These are phyloP conservation scores for Cornus controversa DNA, from an alignment of 148 eudicot species.

Conservation along the genomic window DNA sequence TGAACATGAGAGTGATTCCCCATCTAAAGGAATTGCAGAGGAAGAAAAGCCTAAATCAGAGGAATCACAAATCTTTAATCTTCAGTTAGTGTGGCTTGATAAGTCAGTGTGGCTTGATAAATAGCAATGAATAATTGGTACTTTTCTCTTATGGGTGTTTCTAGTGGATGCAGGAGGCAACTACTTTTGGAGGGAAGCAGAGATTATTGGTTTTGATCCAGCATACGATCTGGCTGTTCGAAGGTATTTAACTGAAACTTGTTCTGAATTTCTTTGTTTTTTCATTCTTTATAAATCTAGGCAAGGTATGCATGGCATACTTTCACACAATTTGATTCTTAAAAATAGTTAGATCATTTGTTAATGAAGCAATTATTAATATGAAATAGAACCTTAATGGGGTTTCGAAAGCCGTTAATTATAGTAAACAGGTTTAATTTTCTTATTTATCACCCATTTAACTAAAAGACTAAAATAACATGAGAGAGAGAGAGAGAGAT, in stretches of 20 bases:
- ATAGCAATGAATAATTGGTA: background rate
- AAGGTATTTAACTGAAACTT: constrained; percentile 45
- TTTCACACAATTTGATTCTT: background rate
- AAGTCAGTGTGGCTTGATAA: background rate
- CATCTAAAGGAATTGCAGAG: constrained; percentile 17
- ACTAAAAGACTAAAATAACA: too few species aligned
- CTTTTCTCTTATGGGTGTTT: constrained; percentile 41
- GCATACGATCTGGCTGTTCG: constrained; percentile 85
- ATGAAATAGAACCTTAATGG: background rate
- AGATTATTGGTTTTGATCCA: constrained; percentile 75
- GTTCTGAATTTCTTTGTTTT: background rate
- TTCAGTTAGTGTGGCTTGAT: too few species aligned
- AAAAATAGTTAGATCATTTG: background rate
- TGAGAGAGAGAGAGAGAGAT: too few species aligned
- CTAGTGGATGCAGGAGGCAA: constrained; percentile 64
- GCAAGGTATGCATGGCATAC: background rate
- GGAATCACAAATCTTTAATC: constrained; percentile 24
- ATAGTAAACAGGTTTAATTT: background rate
- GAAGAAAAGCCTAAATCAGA: constrained; percentile 31
- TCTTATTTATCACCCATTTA: too few species aligned
- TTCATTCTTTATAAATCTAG: background rate
- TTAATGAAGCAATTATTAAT: background rate
- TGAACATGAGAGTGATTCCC: constrained; percentile 23
- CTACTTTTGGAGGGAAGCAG: constrained; percentile 56
- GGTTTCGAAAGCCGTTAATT: too few species aligned